Conservation (phyloP, 2,329 filamentous ascomycete species). For the Zasmidium angulare region DNA sequence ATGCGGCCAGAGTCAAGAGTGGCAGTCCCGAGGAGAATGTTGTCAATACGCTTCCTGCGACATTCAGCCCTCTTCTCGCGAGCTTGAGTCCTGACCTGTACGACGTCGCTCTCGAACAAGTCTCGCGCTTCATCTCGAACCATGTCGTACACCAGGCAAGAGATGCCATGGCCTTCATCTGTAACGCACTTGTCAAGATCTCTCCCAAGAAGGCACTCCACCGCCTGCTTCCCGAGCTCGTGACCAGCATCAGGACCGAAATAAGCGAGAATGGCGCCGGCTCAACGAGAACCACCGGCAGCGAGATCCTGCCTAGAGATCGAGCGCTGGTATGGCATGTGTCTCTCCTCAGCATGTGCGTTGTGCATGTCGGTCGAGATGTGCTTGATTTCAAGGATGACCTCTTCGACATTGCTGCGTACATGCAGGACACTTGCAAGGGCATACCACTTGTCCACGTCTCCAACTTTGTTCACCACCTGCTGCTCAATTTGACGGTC, state of each 20-base stretch:
- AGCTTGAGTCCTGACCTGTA: conserved; percentile 91
- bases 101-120: conserved; percentile 86
- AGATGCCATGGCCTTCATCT: conserved; percentile 98
- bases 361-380: conserved; percentile 90
- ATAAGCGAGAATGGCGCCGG: conserved; percentile 96
- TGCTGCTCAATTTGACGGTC: conserved; percentile 89
- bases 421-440: conserved; percentile 95
- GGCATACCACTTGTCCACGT: conserved; percentile 93
- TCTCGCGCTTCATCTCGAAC: conserved; percentile 84
- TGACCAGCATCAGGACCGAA: conserved; percentile 89
- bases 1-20: conserved; percentile 81
- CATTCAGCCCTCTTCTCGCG: conserved; percentile 85
- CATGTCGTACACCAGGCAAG: conserved; percentile 96
- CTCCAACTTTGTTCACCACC: conserved; percentile 95
- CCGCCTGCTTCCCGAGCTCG: conserved; percentile 84
- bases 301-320: conserved; percentile 89
- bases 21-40: conserved; percentile 96
- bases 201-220: conserved; percentile 91
- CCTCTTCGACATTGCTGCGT: conserved; percentile 84
- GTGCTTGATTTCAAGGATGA: conserved; percentile 87
- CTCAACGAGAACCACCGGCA: conserved; percentile 88
- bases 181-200: conserved; percentile 93
- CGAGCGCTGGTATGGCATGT: conserved; percentile 94
- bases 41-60: conserved; percentile 89
- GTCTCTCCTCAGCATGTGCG: conserved; percentile 95